phyloP scores from a whole-genome alignment of 2,329 filamentous ascomycete species.

The Domatiomyces globalis region DNA sequence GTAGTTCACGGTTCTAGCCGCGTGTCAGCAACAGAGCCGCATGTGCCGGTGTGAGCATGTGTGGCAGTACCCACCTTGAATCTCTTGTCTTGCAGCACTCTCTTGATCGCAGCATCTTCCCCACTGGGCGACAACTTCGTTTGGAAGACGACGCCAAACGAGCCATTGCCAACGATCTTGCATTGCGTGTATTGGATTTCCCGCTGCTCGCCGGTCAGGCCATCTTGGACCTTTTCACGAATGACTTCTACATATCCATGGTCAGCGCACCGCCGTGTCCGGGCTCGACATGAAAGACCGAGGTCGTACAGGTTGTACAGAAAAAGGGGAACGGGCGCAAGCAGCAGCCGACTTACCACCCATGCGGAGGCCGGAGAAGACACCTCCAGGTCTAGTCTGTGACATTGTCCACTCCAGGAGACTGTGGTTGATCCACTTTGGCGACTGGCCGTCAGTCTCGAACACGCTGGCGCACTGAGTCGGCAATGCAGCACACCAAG shows the following conservation, averaged over 20 bases:
- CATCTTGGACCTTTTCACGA: conserved; percentile 97
- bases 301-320: too few relatives aligned
- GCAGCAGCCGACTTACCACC: conserved; percentile 57
- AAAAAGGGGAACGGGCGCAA: conserved; percentile 5
- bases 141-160: conserved; percentile 97
- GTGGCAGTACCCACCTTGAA: conserved; percentile 63
- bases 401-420: conserved; percentile 49
- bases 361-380: conserved; percentile 83
- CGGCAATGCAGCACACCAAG: conserved; percentile 8
- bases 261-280: conserved; percentile 20
- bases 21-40: conserved; percentile 20
- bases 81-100: conserved; percentile 95
- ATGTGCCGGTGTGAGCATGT: background rate
- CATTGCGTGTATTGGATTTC: conserved; percentile 98
- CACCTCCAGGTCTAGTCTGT: conserved; percentile 69
- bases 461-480: conserved; percentile 14
- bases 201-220: conserved; percentile 86
- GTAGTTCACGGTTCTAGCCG: conserved; percentile 82
- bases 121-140: conserved; percentile 96
- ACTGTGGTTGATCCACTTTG: conserved; percentile 17
- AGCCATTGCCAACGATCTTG: conserved; percentile 98
- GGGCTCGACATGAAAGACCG: too few relatives aligned
- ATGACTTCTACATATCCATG: conserved; percentile 59
- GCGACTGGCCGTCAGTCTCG: conserved; percentile 5
- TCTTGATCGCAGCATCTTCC: conserved; percentile 97